A percentile compares a stretch with the other conserved stretches of the same genome.
These are phyloP conservation scores for Cladophialophora yegresii DNA, from an alignment of 2,329 filamentous ascomycete genomes.

Conservation along the genomic window DNA sequence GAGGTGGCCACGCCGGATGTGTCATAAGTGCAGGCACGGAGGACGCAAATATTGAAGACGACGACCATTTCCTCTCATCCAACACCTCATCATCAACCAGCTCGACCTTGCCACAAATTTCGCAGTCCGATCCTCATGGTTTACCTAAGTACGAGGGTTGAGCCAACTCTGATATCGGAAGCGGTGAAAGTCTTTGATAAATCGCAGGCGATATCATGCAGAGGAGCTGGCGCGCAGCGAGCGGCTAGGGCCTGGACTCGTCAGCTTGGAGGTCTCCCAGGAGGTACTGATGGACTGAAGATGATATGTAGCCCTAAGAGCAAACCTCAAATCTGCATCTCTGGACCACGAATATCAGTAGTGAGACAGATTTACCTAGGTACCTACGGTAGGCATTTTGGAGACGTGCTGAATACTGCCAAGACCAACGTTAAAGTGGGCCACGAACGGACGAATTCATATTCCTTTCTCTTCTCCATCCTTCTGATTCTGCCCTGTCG, in stretches of 20 bases:
- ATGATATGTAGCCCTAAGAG: not conserved
- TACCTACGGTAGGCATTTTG: not conserved
- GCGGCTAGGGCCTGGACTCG: not conserved
- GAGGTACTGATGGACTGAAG: not conserved
- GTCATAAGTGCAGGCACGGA: not conserved
- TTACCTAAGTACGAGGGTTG: not conserved
- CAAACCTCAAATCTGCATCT: not conserved
- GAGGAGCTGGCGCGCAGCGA: not conserved
- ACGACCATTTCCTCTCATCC: not conserved
- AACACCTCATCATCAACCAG: not conserved
- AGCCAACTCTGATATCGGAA: not conserved
- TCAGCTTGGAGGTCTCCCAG: not conserved
- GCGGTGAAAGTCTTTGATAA: not conserved
- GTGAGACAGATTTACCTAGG: not conserved
- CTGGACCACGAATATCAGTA: not conserved
- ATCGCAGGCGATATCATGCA: not conserved
- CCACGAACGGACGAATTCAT: slow-evolving; percentile 7
- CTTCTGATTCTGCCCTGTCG: not conserved
- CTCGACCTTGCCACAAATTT: not conserved
- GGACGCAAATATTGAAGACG: not conserved
- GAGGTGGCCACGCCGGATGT: not conserved
- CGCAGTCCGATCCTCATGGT: not conserved
- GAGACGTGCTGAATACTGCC: not conserved
- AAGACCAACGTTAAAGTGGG: not conserved
- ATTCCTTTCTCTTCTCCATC: not conserved